Base-by-base conservation (phyloP, 2,329 filamentous ascomycete genomes). In the Biscogniauxia sp. region DNA sequence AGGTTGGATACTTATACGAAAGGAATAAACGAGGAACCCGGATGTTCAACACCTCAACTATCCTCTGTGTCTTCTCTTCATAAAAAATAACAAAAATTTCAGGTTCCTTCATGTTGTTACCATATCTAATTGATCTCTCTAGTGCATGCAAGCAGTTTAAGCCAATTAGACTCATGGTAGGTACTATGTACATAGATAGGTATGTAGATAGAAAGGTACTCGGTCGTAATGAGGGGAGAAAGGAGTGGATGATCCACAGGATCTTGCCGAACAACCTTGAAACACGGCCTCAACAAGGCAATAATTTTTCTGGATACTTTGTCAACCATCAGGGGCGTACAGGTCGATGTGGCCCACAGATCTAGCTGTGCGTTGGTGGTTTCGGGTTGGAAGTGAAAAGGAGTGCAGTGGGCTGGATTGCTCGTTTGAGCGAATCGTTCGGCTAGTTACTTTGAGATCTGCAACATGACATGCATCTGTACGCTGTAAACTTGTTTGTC, bases 401-500 rank as follows among this genome's bases (percentile, higher is more conserved):
- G 57, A 11, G 23, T 28, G 50, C 54, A 52, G 57, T 58, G 52
- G 59, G 61, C 51, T 56, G 26, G 19, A 59, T 60, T 58, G 49
- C 64, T 57, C 19, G 50, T 60, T 64, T 64, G 28, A 61, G 68
- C 64, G 57, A 66, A 68, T 66, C 53, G 60, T 62, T 62, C 62
- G 58, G 61, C 57, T 55, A 60, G 65, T 66, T 66, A 51, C 61
- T 58, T 63, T 56, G 55, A 55, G 69, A 70, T 72, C 69, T 69
- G 69, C 67, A 65, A 65, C 66, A 64, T 60, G 50, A 58, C 61
- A 51, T 61, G 58, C 60, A 64, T 64, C 58, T 58, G 58, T 63
- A 57, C 57, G 59, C 64, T 53, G 56, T 55, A 59, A 57, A 54
- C 56, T 55, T 53, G 56, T 28, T 63, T 57, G 56, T 64, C 65